These are phyloP conservation scores for Cynara cardunculus DNA, from an alignment of 129 eudicot species.

Conservation along the genomic window DNA sequence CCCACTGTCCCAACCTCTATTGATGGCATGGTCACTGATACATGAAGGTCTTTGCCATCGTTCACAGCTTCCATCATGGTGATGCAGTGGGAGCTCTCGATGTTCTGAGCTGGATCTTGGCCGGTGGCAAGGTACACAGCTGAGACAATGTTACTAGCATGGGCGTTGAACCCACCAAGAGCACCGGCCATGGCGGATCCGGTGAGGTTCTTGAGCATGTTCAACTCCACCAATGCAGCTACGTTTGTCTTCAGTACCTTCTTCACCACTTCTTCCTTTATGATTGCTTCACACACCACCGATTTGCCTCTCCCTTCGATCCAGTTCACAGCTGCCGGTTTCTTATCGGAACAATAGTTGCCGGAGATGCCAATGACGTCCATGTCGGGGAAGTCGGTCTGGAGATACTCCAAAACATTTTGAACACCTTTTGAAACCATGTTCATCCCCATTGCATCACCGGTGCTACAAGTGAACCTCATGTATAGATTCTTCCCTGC, in stretches of 20 bases:
- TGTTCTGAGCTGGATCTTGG: constrained; percentile 66
- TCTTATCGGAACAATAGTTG: constrained; percentile 56
- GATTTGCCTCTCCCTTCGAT: constrained; percentile 58
- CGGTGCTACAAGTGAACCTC: constrained; percentile 64
- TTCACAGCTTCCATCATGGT: constrained; percentile 77
- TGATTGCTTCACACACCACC: constrained; percentile 56
- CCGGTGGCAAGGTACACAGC: constrained; percentile 60
- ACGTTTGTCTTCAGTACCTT: constrained; percentile 55
- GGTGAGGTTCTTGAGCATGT: constrained; percentile 66
- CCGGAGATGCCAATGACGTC: constrained; percentile 69
- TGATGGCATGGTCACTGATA: constrained; percentile 61
- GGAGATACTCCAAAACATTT: constrained; percentile 52
- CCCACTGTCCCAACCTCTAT: constrained; percentile 64
- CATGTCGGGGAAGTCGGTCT: constrained; percentile 52
- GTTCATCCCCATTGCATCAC: constrained; percentile 80
- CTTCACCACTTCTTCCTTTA: constrained; percentile 50
- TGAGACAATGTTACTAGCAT: constrained; percentile 65
- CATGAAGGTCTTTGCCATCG: constrained; percentile 56
- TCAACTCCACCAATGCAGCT: constrained; percentile 58
- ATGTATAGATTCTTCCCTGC: constrained; percentile 69
- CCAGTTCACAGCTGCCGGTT: constrained; percentile 62
- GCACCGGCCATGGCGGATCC: constrained; percentile 78
- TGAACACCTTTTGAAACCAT: constrained; percentile 63
- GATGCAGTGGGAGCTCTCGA: constrained; percentile 67
- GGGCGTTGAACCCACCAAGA: constrained; percentile 72